These are phyloP conservation scores for Symbiodinium natans DNA, from an alignment of 73 alveolate genomes.

Conservation along the genomic window DNA sequence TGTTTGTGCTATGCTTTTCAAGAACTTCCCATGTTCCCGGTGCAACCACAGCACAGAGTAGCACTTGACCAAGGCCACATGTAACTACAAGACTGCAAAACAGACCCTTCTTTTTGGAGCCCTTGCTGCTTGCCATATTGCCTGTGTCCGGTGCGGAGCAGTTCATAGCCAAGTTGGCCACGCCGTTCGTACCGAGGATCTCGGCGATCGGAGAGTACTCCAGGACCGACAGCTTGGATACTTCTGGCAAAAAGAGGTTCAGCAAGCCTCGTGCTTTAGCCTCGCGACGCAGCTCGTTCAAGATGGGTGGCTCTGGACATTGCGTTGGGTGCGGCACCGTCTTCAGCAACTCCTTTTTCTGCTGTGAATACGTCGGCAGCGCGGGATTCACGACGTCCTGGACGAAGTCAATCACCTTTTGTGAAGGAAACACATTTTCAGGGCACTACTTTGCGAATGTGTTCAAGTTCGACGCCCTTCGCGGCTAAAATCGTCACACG, in stretches of 20 bases:
- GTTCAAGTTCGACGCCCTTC: too few relatives aligned
- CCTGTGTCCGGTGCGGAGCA: constrained; percentile 47
- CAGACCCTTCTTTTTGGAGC: too few relatives aligned
- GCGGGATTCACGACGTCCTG: constrained; percentile 62
- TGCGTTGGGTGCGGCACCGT: constrained; percentile 20
- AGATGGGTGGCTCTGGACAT: constrained; percentile 54
- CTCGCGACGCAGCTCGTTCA: constrained; percentile 30
- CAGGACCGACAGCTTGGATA: constrained; percentile 40
- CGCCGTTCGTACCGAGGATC: constrained; percentile 43
- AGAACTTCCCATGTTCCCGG: too few relatives aligned
- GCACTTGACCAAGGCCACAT: too few relatives aligned
- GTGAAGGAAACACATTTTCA: too few relatives aligned
- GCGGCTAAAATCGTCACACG: too few relatives aligned
- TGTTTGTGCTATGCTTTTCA: too few relatives aligned
- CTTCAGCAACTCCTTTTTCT: background rate
- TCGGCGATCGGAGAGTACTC: constrained; percentile 75
- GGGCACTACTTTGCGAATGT: too few relatives aligned
- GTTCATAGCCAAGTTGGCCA: constrained; percentile 94
- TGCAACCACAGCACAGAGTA: too few relatives aligned
- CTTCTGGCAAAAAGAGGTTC: constrained; percentile 87
- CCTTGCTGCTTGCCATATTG: too few relatives aligned
- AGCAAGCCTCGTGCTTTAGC: constrained; percentile 43
- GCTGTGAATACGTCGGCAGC: constrained; percentile 28
- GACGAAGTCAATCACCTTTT: constrained; percentile 42
- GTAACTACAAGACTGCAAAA: too few relatives aligned